A percentile compares a stretch with the other conserved stretches of the same genome.
Conservation (phyloP, 23 red algal species). For the Cyanidium caldarium region DNA sequence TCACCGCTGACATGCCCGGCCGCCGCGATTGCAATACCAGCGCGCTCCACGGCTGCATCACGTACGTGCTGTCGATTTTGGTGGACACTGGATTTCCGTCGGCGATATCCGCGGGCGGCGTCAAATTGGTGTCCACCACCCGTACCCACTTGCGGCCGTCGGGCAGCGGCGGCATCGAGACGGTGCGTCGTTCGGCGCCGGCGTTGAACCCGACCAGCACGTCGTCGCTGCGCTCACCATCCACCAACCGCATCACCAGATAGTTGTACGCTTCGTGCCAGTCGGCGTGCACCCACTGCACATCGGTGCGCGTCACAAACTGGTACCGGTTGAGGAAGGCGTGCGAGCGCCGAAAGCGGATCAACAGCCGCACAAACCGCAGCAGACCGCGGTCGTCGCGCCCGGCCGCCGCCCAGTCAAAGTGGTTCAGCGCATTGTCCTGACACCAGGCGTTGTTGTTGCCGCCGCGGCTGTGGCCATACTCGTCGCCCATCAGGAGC, state of each 20-base stretch:
- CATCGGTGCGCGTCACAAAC: conserved; percentile 33
- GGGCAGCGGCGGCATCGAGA: conserved; percentile 17
- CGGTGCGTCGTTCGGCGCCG: conserved; percentile 20
- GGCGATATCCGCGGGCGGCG: conserved; percentile 24
- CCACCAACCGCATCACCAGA: conserved; percentile 28
- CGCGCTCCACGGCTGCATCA: conserved; percentile 5
- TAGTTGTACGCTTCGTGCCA: conserved; percentile 76
- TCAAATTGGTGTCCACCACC: conserved; percentile 31
- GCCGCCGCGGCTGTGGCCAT: conserved; percentile 60
- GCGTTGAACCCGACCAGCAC: conserved; percentile 72
- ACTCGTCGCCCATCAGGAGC: conserved; percentile 96
- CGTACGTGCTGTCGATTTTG: not conserved
- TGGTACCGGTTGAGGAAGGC: conserved; percentile 19
- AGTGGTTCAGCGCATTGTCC: conserved; percentile 45
- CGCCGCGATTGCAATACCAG: not conserved
- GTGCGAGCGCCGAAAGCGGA: conserved; percentile 16
- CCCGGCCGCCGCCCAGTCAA: conserved; percentile 29
- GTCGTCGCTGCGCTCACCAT: conserved; percentile 10
- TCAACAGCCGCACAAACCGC: conserved; percentile 24
- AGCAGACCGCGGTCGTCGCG: conserved; percentile 13
- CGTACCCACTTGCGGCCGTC: conserved; percentile 15
- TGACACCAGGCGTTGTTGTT: conserved; percentile 99
- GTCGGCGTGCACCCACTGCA: conserved; percentile 43
- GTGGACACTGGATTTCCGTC: not conserved
- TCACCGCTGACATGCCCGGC: not conserved